Conservation (phyloP, 2,329 filamentous ascomycete genomes). For the Claviceps sp. region DNA sequence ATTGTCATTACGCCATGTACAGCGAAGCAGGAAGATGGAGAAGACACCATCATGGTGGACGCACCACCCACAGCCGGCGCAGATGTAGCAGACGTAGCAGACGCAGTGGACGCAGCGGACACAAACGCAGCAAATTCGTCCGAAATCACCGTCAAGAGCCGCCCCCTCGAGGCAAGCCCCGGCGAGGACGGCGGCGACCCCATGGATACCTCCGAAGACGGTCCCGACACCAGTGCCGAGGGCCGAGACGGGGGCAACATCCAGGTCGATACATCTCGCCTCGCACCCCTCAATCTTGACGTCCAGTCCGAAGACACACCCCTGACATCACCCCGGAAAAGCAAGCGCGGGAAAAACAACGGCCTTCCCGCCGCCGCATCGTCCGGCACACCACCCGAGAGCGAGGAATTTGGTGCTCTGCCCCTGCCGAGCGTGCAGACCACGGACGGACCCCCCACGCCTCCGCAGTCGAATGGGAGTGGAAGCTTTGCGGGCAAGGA, state of each 20-base stretch:
- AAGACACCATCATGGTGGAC: conserved; percentile 40
- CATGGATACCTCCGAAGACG: conserved; percentile 24
- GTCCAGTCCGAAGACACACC: conserved; percentile 6
- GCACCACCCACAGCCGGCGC: conserved; percentile 12
- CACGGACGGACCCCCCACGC: conserved; percentile 42
- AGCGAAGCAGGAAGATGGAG: conserved; percentile 23
- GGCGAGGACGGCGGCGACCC: conserved; percentile 17
- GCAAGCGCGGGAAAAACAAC: conserved; percentile 12
- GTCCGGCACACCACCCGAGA: conserved; percentile 34
- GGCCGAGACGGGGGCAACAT: conserved; percentile 27
- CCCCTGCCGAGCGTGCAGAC: conserved; percentile 15
- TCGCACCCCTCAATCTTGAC: conserved; percentile 16
- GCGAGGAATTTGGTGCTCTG: conserved; percentile 28
- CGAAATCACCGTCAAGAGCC: conserved; percentile 33
- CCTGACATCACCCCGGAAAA: conserved; percentile 11
- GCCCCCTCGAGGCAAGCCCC: conserved; percentile 8
- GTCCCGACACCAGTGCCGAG: conserved; percentile 12
- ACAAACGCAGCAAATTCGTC: conserved; percentile 20
- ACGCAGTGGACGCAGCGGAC: too few species aligned
- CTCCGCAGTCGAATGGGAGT: conserved; percentile 51
- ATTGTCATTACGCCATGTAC: conserved; percentile 23
- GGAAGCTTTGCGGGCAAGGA: conserved; percentile 36
- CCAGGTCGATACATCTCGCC: conserved; percentile 31
- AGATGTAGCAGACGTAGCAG: too few species aligned
- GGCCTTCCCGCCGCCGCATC: conserved; percentile 8